Base-by-base conservation (phyloP, 2,329 filamentous ascomycete species). In the Xylaria sp. region DNA sequence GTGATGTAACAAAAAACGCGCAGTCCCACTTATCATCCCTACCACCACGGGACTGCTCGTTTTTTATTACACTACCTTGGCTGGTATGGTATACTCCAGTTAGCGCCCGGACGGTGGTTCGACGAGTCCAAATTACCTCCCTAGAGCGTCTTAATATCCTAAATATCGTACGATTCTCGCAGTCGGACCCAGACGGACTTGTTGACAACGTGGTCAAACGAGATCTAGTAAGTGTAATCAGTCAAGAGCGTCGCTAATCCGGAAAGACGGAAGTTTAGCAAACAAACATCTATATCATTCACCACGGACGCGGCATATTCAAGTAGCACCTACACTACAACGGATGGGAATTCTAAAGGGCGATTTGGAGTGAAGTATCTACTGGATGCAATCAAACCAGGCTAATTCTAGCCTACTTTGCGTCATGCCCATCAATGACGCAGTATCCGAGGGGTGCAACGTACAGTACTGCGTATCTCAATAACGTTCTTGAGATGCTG, bases 341-440 rank as follows among this genome's bases (percentile, higher is more conserved):
- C 15, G 5, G 8, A 23, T 23, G 46, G 7, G n/a, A 23, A 5
- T 2, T 18, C n/a, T n/a, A 20, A 12, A 41, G 1, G 13, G 2
- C 20, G 18, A 6, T 48, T 20, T 48, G 20, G 7, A 18, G 6
- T 48, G 20, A 8, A 18, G n/a, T n/a, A 48, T 8, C 20, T 9
- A n/a, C 33, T 10, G 33, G 33, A 1, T 8, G 8, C 9, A 36
- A 36, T 23, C n/a, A 46, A 15, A 49, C 13, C 7, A 4, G 25
- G 28, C 6, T 15, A 39, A 2, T 64, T 25, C 20, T 8, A 31
- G 36, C 36, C 18, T 49, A 31, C 10, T 23, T 51, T 68, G 57
- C 63, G 63, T 69, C 62, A 69, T 65, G 43, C 43, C 23, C 36
- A 33, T 55, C 58, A 43, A 58, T 62, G 67, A 62, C 67, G 67